phyloP scores from a whole-genome alignment of 2,329 filamentous ascomycete species.

The Cladophialophora carrionii region DNA sequence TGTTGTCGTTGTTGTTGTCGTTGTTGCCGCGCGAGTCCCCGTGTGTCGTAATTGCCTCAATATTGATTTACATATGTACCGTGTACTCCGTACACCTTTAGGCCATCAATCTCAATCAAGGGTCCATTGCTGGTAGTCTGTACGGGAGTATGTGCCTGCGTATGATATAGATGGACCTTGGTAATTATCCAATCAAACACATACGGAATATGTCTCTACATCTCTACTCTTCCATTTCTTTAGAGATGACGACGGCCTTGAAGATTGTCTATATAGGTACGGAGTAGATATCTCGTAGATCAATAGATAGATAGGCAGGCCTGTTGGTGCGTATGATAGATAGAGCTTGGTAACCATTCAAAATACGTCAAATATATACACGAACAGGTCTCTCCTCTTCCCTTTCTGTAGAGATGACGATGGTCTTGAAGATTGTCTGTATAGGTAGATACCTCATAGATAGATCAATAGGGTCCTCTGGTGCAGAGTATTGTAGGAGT shows the following conservation, averaged over 20 bases:
- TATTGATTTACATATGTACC: too few species aligned
- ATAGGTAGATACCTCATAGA: neutral
- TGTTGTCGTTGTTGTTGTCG: too few species aligned
- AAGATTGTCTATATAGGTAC: neutral
- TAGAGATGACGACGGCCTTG: neutral
- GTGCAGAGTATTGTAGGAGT: too few species aligned
- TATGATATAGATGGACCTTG: neutral
- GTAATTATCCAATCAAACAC: neutral
- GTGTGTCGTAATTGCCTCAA: too few species aligned
- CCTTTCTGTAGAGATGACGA: neutral
- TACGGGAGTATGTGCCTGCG: neutral
- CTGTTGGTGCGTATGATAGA: neutral
- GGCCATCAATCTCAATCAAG: neutral
- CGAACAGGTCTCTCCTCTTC: neutral
- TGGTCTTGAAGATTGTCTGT: neutral
- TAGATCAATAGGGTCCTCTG: neutral
- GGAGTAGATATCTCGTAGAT: neutral
- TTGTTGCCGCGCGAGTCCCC: too few species aligned
- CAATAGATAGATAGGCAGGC: neutral
- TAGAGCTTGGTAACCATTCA: neutral
- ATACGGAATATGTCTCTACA: neutral
- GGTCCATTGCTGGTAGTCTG: neutral
- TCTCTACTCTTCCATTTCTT: neutral
- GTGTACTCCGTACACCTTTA: too few species aligned
- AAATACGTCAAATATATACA: neutral